Base-by-base conservation (phyloP, 805 yeast species). In the Hyphopichia homilentoma region DNA sequence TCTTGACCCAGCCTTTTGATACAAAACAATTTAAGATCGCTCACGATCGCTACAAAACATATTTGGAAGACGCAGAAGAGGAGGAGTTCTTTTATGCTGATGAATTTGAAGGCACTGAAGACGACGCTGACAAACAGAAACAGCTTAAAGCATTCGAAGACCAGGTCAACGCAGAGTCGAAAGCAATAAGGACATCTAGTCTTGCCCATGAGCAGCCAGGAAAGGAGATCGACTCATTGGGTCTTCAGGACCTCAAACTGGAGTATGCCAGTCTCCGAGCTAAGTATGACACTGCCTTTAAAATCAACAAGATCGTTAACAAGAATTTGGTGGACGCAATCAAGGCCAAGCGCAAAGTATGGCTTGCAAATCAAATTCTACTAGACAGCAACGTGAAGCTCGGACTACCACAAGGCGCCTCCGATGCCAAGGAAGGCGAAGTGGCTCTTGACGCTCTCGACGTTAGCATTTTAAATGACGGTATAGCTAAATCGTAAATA, bases 341-440 rank as follows among this genome's bases (percentile, higher is more conserved):
- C 9, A 44, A 52, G 26, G 52, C 56, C 25, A 60, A 61, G 26
- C 53, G 75, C 22, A 47, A 55, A 21, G 38, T 67, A 17, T 70
- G 71, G 69, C 34, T 53, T 5, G 42, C 52, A 5, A 73, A 68
- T 33, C 77, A 73, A 37, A 35, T 59, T 7, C 44, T 73, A 12
- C 40, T 73, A 16, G 72, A 72, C 33, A 66, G 69, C 4, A 68
- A 66, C 33, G 50, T 69, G 17, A 37, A 48, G 23, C 32, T 61
- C 7, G 73, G 68, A 2, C 45, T 66, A 16, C 68, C 65, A 2
- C 53, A 49, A 4, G 27, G 37, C 14, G 29, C 21, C 12, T 19
- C 25, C 4, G 11, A 21, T 17, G n/a, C 13, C 8, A 35, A 28
- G 11, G 38, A 38, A 21, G 44, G 38, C 29, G 28, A 30, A 21